A percentile compares a stretch with the other conserved stretches of the same genome.
Conservation (phyloP, 192 early-diverging fungal species). For the Backusella parvicylindrica region DNA sequence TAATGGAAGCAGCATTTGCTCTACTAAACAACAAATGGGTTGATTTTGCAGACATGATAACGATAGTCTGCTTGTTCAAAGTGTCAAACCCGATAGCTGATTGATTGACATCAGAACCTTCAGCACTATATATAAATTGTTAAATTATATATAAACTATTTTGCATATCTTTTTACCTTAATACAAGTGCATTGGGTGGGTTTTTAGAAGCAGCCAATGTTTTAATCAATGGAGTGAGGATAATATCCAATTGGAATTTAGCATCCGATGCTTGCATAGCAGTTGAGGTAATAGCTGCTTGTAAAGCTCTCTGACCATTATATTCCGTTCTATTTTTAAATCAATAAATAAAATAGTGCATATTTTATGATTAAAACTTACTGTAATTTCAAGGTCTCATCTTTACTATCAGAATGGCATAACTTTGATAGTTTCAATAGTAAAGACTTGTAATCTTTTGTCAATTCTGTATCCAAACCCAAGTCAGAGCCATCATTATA, state of each 20-base stretch:
- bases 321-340: slow-evolving; percentile 22
- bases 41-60: slow-evolving; percentile 8
- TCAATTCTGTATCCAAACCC: slow-evolving; percentile 63
- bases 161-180: not conserved
- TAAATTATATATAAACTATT: too few relatives aligned
- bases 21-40: not conserved
- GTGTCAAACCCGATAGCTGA: slow-evolving; percentile 6
- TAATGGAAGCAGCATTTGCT: slow-evolving; percentile 9
- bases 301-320: slow-evolving; percentile 61
- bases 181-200: not conserved
- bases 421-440: slow-evolving; percentile 51
- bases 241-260: slow-evolving; percentile 56
- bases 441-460: slow-evolving; percentile 52
- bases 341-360: not conserved
- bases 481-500: slow-evolving; percentile 67
- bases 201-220: slow-evolving; percentile 12
- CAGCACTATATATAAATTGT: not conserved
- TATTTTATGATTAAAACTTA: slow-evolving; percentile 13
- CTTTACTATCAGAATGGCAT: slow-evolving; percentile 30
- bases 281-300: slow-evolving; percentile 55
- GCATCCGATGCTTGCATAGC: slow-evolving; percentile 59
- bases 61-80: not conserved
- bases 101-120: not conserved
- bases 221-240: slow-evolving; percentile 49
- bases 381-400: slow-evolving; percentile 23